A percentile compares a stretch with the other conserved stretches of the same genome.
phyloP scores from a whole-genome alignment of 2,329 filamentous ascomycete genomes.

The Plectosphaerella plurivora region DNA sequence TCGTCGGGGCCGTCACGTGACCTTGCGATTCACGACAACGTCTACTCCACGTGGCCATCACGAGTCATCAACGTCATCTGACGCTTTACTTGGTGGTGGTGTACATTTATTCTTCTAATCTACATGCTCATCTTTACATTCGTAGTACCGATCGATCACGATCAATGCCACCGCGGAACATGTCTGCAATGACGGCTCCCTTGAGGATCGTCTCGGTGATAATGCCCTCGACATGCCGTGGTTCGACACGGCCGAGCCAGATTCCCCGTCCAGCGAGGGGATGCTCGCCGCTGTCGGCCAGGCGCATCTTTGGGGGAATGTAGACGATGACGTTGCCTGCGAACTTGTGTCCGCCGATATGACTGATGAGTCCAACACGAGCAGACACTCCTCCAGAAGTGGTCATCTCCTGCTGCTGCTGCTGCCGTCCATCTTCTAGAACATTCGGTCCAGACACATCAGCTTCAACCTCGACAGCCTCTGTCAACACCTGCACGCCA shows the following conservation, averaged over 20 bases:
- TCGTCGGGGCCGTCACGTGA: too few relatives aligned
- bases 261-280: conserved; percentile 66
- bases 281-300: conserved; percentile 38
- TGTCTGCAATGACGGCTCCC: conserved; percentile 64
- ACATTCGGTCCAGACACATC: conserved; percentile 14
- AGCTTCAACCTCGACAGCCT: conserved; percentile 34
- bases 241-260: conserved; percentile 78
- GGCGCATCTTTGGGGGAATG: conserved; percentile 53
- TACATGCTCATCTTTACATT: conserved; percentile 16
- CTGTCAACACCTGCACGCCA: conserved; percentile 44
- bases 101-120: conserved; percentile 10
- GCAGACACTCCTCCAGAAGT: conserved; percentile 33
- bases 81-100: too few relatives aligned
- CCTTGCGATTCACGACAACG: too few relatives aligned
- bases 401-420: conserved; percentile 10
- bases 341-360: conserved; percentile 82
- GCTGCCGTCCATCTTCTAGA: conserved; percentile 4
- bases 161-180: conserved; percentile 68
- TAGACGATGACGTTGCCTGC: conserved; percentile 84
- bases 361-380: conserved; percentile 66
- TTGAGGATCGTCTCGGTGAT: conserved; percentile 64
- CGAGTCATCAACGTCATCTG: too few relatives aligned
- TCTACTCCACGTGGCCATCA: too few relatives aligned
- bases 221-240: conserved; percentile 71
- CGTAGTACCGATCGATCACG: conserved; percentile 48